Base-by-base conservation (phyloP, 129 eudicot species). In the Chrysanthemum makinoi region DNA sequence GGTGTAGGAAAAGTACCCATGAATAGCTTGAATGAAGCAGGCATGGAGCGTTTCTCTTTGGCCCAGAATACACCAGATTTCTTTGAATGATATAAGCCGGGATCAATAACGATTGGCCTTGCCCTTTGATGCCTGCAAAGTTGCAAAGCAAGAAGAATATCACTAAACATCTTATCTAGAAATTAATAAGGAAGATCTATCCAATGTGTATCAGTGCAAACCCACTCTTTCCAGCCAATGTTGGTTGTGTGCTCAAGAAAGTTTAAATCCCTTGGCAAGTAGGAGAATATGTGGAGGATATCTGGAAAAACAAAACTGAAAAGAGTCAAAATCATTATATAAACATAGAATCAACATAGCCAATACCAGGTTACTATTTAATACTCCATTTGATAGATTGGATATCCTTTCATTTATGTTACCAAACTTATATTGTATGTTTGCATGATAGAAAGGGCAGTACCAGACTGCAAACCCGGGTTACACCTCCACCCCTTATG, bases 221-320 rank as follows among this genome's bases (percentile, higher is more conserved):
- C 98, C 82, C 73, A 94, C 98, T 94, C 98, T 94, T 89, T 94
- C 95, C 95, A 94, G 77, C 98, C 98, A 48, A 94, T 80, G 80
- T 81, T 84, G 53, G 95, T 94, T 15, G 98, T 85, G 79, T 94
- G 98, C 91, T 94, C 95, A 28, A 94, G 83, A 74, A 94, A 94
- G 87, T 94, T 94, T 80, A 94, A 83, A 76, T 87, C 93, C 62
- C 92, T 86, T 15, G 97, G 99, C 89, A 94, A 81, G 85, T 83
- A 94, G 9, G 99, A 90, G 85, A 94, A 94, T 33, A 94, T 87
- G 83, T 94, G 97, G 73, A 94, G 85, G 43, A 89, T 85, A 79
- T 94, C 98, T 94, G 87, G 87, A 79, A 80, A 72, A 73, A 75
- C 0, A 19, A 60, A 56, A 58, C 14, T 22, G 35, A 69, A 74